phyloP scores from a whole-genome alignment of 148 eudicot genomes.

The Cornus suecica region DNA sequence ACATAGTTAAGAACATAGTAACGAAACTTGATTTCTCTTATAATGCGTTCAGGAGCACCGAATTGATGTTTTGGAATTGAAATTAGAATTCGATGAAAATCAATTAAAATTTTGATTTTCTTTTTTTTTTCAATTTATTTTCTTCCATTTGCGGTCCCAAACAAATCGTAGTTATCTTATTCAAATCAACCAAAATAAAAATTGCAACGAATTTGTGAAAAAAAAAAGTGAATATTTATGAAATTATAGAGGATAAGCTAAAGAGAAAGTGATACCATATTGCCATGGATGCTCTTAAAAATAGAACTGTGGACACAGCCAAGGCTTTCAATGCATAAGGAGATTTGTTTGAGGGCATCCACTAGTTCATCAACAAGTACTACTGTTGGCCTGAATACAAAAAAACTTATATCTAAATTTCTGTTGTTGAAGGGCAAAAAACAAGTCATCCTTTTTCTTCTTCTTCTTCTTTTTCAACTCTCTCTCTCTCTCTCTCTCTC shows the following conservation, averaged over 20 bases:
- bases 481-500: background rate
- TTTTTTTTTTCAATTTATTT: no score
- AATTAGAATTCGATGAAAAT: no score
- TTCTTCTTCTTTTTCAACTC: background rate
- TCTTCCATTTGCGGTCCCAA: no score
- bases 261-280: constrained; percentile 24
- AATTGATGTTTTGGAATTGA: no score
- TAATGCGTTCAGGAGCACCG: no score
- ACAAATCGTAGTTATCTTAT: no score
- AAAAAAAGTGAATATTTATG: background rate
- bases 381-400: constrained; percentile 35
- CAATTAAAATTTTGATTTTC: no score
- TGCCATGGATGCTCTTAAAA: constrained; percentile 43
- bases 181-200: background rate
- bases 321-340: constrained; percentile 24
- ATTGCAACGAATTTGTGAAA: background rate
- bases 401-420: constrained; percentile 33
- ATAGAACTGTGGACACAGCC: constrained; percentile 42
- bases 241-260: background rate
- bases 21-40: background rate
- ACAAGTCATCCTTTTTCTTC: constrained; percentile 29
- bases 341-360: constrained; percentile 33
- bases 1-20: no score
- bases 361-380: constrained; percentile 38
- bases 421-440: constrained; percentile 41